Evolutionary conservation across 2,329 filamentous ascomycete genomes (phyloP).

Genomic region (Aspergillus ustus): DNA sequence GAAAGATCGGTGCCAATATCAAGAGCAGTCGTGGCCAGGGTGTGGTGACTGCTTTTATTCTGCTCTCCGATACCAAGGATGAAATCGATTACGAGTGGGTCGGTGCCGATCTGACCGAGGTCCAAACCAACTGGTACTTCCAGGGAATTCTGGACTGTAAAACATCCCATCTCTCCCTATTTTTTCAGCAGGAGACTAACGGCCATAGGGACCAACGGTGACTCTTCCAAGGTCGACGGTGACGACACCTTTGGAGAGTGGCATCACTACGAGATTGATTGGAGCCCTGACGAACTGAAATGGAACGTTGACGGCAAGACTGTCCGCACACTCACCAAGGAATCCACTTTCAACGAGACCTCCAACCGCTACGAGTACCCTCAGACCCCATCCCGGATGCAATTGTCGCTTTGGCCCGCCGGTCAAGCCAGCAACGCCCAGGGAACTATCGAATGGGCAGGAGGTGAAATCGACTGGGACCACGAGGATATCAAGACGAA

Average conservation of each 20-base stretch:
- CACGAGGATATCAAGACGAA: conserved; percentile 76
- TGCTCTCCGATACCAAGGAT: conserved; percentile 94
- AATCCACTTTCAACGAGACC: conserved; percentile 83
- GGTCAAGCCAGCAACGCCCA: conserved; percentile 76
- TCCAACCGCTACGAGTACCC: conserved; percentile 83
- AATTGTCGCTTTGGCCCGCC: conserved; percentile 95
- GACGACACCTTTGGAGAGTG: conserved; percentile 74
- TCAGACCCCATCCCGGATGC: conserved; percentile 86
- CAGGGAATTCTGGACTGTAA: conserved; percentile 90
- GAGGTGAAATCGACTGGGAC: conserved; percentile 87
- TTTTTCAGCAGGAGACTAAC: neutral
- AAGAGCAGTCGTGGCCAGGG: conserved; percentile 83
- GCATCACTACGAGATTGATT: conserved; percentile 92
- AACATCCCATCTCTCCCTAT: conserved; percentile 35
- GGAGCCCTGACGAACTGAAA: conserved; percentile 82
- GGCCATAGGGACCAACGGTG: conserved; percentile 70
- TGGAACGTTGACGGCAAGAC: conserved; percentile 86
- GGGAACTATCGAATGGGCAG: conserved; percentile 90
- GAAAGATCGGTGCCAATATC: conserved; percentile 82
- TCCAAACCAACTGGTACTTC: conserved; percentile 96
- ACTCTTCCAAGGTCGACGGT: conserved; percentile 64
- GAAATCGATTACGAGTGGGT: conserved; percentile 98
- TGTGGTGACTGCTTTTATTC: conserved; percentile 96
- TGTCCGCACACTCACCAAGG: conserved; percentile 70
- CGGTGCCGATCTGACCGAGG: conserved; percentile 74